Conservation (phyloP, 192 early-diverging fungal genomes). For the Backusella mclennaniae region DNA sequence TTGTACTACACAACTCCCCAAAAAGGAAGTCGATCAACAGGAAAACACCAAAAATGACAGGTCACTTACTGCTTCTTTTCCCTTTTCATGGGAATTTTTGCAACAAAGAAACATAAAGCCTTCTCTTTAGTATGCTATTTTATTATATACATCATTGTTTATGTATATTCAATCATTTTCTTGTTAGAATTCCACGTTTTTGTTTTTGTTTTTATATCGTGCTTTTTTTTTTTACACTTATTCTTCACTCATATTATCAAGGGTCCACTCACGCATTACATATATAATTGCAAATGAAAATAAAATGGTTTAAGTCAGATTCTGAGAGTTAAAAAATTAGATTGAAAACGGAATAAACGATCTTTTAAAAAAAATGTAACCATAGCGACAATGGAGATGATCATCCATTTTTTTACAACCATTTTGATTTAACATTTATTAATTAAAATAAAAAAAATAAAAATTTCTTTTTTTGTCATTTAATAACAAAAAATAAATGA, state of each 20-base stretch:
- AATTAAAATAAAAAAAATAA: background rate
- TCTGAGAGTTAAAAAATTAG: constrained; percentile 9
- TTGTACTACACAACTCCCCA: background rate
- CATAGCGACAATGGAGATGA: background rate
- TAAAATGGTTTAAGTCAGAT: background rate
- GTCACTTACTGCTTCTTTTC: background rate
- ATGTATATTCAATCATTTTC: background rate
- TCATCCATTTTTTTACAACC: background rate
- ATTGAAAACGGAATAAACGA: background rate
- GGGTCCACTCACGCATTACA: background rate
- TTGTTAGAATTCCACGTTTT: background rate
- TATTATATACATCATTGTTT: constrained; percentile 3
- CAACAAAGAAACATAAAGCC: background rate
- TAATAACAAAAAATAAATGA: background rate
- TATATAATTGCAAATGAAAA: background rate
- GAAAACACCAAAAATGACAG: constrained; percentile 3
- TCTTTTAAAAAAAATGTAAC: background rate
- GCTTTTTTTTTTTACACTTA: background rate
- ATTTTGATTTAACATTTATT: background rate
- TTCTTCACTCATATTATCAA: background rate
- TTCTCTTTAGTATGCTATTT: background rate
- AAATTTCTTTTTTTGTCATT: background rate
- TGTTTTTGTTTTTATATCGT: background rate
- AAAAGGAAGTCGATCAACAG: constrained; percentile 5
- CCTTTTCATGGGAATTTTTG: background rate